phyloP scores from a whole-genome alignment of 257 asterid species.

The Mentha longifolia region DNA sequence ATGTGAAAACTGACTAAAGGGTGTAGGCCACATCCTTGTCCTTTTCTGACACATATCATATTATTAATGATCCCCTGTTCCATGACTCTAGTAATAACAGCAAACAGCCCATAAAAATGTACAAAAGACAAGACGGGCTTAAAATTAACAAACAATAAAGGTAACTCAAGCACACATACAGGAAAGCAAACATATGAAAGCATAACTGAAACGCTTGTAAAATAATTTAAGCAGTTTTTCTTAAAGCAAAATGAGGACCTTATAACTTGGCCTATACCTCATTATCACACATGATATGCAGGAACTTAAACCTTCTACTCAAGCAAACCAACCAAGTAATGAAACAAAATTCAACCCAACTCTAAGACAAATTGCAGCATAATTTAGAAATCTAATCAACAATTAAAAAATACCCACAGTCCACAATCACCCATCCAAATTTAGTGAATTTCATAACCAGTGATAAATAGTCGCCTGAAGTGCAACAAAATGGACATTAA shows the following conservation, averaged over 20 bases:
- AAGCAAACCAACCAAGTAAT: neutral
- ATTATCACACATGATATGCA: neutral
- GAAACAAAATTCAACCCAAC: neutral
- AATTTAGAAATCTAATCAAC: neutral
- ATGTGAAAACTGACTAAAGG: neutral
- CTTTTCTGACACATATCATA: neutral
- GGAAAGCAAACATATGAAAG: neutral
- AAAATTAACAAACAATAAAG: neutral
- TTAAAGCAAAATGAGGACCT: neutral
- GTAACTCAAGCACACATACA: neutral
- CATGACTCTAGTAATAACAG: neutral
- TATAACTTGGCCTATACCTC: neutral
- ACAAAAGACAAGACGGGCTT: neutral
- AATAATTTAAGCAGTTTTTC: neutral
- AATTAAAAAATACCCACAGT: neutral
- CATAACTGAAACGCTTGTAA: neutral
- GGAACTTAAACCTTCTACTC: neutral
- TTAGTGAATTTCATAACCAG: neutral
- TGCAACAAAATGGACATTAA: neutral
- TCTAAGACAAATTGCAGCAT: conserved; percentile 1
- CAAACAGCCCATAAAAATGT: neutral
- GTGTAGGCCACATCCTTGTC: neutral
- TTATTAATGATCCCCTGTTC: neutral
- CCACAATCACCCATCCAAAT: neutral
- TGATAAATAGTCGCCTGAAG: neutral